Percentiles rank a stretch among this genome's conserved stretches.
These are phyloP conservation scores for Thoreauomyces humboldtii DNA, from an alignment of 192 early-diverging fungal species.

Conservation along the genomic window DNA sequence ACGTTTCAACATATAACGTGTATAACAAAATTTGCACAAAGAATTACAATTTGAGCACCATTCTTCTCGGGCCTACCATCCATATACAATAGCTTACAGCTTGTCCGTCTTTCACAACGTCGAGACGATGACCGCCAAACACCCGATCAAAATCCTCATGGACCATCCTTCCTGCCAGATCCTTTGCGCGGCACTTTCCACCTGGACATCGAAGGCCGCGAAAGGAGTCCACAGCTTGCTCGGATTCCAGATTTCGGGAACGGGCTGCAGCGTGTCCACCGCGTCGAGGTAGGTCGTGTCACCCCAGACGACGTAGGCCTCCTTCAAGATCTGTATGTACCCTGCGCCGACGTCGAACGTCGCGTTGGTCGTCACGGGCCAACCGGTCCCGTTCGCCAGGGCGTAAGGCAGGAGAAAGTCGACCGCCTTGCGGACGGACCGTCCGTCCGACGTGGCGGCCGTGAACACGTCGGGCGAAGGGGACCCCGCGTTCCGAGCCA, in stretches of 20 bases:
- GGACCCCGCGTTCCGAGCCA: background rate
- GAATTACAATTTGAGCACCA: too few species aligned
- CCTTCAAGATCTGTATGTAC: slow-evolving; percentile 37
- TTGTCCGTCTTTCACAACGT: too few species aligned
- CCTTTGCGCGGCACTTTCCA: background rate
- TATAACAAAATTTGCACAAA: too few species aligned
- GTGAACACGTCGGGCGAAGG: slow-evolving; percentile 4
- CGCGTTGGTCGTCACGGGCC: background rate
- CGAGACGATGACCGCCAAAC: too few species aligned
- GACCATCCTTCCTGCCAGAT: too few species aligned
- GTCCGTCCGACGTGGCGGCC: slow-evolving; percentile 31
- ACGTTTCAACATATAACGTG: too few species aligned
- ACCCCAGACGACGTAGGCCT: slow-evolving; percentile 49
- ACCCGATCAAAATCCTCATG: too few species aligned
- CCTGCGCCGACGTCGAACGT: background rate
- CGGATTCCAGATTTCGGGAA: slow-evolving; percentile 23
- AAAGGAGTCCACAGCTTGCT: slow-evolving; percentile 27
- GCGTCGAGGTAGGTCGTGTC: slow-evolving; percentile 41
- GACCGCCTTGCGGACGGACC: slow-evolving; percentile 46
- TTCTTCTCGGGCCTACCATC: too few species aligned
- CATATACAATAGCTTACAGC: too few species aligned
- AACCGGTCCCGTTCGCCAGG: slow-evolving; percentile 33
- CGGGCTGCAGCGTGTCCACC: slow-evolving; percentile 23
- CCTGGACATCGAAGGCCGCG: slow-evolving; percentile 13
- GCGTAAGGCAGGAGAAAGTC: slow-evolving; percentile 54